phyloP scores from a whole-genome alignment of 306 rosid genomes.

The Hippophae tibetana region DNA sequence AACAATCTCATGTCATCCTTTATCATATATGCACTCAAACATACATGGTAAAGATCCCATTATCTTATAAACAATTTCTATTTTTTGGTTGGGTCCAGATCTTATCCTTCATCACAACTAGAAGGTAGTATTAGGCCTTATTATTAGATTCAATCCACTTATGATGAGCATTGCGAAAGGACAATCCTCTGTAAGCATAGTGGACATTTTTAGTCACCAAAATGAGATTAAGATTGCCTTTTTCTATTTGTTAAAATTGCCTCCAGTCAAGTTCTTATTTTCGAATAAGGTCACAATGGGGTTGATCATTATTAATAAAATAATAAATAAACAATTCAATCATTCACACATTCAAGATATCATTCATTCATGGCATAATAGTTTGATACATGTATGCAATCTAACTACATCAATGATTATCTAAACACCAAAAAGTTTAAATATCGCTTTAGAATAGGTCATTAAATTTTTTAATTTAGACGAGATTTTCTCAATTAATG shows the following conservation, averaged over 20 bases:
- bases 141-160: neutral
- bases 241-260: neutral
- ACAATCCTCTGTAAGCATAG: neutral
- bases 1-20: neutral
- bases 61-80: neutral
- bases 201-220: neutral
- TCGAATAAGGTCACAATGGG: too few relatives aligned
- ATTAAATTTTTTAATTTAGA: too few relatives aligned
- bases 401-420: too few relatives aligned
- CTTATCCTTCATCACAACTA: neutral
- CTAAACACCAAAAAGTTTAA: too few relatives aligned
- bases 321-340: too few relatives aligned
- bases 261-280: neutral
- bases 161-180: neutral
- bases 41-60: neutral
- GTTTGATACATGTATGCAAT: too few relatives aligned
- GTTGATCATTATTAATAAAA: too few relatives aligned
- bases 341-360: too few relatives aligned
- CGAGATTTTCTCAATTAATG: too few relatives aligned
- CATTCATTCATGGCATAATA: too few relatives aligned
- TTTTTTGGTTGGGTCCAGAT: neutral
- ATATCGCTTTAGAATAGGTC: too few relatives aligned
- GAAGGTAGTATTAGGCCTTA: neutral
- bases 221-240: too few relatives aligned
- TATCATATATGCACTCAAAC: neutral